Conservation (phyloP, 2,329 filamentous ascomycete genomes). For the Teratosphaeria viscida region DNA sequence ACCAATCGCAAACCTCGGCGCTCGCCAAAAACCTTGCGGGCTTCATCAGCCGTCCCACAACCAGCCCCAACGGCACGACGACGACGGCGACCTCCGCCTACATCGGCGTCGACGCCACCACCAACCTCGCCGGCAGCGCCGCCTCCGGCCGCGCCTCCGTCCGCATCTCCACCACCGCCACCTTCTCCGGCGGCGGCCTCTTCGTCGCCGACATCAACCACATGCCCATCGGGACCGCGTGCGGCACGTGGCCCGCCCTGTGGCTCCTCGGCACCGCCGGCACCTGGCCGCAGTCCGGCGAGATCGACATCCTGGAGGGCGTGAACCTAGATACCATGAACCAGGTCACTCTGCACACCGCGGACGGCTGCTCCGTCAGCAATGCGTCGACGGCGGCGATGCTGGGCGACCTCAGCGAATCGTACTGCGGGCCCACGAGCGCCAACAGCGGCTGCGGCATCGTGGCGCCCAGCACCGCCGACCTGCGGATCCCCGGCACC, state of each 20-base stretch:
- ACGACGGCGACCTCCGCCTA: conserved; percentile 25
- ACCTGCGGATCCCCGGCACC: background rate
- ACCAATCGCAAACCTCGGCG: conserved; percentile 16
- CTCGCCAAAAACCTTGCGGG: conserved; percentile 30
- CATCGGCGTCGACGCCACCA: conserved; percentile 37
- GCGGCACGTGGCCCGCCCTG: conserved; percentile 43
- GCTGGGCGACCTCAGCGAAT: background rate
- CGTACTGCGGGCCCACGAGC: conserved; percentile 14
- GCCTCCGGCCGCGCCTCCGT: conserved; percentile 28
- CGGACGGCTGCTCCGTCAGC: conserved; percentile 31
- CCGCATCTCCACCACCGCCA: conserved; percentile 36
- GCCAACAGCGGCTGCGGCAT: conserved; percentile 11
- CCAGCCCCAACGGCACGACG: conserved; percentile 14
- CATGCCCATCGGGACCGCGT: conserved; percentile 36
- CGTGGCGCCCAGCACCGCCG: background rate
- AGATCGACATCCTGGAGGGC: conserved; percentile 41
- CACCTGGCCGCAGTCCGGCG: conserved; percentile 31
- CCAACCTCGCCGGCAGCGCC: conserved; percentile 9
- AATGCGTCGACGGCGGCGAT: conserved; percentile 16
- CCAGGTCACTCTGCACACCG: conserved; percentile 39
- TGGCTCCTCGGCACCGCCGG: conserved; percentile 28
- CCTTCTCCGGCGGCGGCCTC: conserved; percentile 39
- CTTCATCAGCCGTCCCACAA: conserved; percentile 27
- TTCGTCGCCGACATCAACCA: conserved; percentile 41
- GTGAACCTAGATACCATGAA: conserved; percentile 35